phyloP scores from a whole-genome alignment of 768 basidiomycete genomes.

The Suillus clintonianus region DNA sequence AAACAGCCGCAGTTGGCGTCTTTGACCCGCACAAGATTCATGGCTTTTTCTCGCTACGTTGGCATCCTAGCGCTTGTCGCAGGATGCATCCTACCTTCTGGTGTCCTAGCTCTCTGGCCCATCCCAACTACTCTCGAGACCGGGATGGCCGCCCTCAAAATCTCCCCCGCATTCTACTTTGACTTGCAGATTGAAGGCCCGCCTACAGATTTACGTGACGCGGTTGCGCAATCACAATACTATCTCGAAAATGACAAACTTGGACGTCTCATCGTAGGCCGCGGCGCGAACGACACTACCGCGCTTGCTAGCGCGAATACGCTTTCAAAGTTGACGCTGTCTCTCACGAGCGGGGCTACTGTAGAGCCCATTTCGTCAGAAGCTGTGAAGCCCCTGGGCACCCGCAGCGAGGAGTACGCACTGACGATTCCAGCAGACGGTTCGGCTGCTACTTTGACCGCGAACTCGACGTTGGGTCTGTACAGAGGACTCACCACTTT shows the following conservation, averaged over 20 bases:
- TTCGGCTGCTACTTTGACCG: constrained; percentile 36
- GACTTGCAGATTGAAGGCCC: constrained; percentile 21
- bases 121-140: constrained; percentile 27
- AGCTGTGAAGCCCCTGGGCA: constrained; percentile 33
- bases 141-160: constrained; percentile 25
- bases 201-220: constrained; percentile 36
- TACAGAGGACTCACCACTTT: constrained; percentile 59
- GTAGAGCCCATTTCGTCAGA: constrained; percentile 36
- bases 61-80: constrained; percentile 11
- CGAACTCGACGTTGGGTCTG: constrained; percentile 51
- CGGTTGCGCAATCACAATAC: constrained; percentile 31
- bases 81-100: neutral
- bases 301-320: constrained; percentile 26
- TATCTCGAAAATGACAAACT: constrained; percentile 39
- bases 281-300: constrained; percentile 33
- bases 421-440: constrained; percentile 42
- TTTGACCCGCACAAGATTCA: neutral
- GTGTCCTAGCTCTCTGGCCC: constrained; percentile 32
- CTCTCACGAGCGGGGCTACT: constrained; percentile 17
- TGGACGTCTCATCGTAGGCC: constrained; percentile 41
- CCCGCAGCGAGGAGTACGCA: constrained; percentile 46
- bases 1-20: neutral
- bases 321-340: constrained; percentile 29
- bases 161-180: constrained; percentile 29
- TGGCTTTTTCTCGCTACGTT: constrained; percentile 10